Evolutionary conservation across 768 basidiomycete species (phyloP), one percentile per base, ranked within the genome.

Genomic region (Collybia mongolica): DNA sequence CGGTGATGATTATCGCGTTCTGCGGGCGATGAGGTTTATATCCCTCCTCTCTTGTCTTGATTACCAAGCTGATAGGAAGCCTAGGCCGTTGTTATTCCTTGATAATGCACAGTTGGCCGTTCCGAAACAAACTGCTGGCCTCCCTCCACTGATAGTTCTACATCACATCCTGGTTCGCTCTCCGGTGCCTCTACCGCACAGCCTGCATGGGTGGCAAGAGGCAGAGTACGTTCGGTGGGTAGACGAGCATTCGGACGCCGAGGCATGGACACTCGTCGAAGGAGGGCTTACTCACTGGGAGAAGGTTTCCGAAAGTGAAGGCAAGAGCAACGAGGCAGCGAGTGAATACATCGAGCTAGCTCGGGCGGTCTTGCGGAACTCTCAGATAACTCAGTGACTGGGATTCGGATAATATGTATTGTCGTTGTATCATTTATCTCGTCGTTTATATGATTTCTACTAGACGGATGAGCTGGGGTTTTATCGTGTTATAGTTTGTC

Each of bases 161-260:
- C 95, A 98, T 62, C 88, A 97, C 56, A 88, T 97, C 58, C 76
- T 97, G 28, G 94, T 98, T 20, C 85, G 92, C 8, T 92, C 92
- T 1, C 86, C 90, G 0, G 76, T 92, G 47, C 81, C 88, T 5
- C 76, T 98, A 35, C 96, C 97, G 8, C 93, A 99, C 64, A 78
- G 81, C 43, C 66, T 93, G 48, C 93, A 98, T 61, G 88, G 89
- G 0, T 98, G 97, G 96, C 88, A 90, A 50, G 93, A 98, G 63
- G 80, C 88, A 3, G 97, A 98, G 72, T 99, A 99, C 66, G 90
- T 97, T 43, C 82, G 91, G 39, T 99, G 95, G 94, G 77, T 98
- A 11, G 88, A 92, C 52, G 95, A 97, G 63, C 97, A 98, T 61
- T 74, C 83, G 2, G 83, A 86, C 52, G 79, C 77, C 52, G 96